Percentiles rank a stretch among this genome's conserved stretches.
phyloP scores from a whole-genome alignment of 108 stramenopile genomes.

The Bacterosira constricta region DNA sequence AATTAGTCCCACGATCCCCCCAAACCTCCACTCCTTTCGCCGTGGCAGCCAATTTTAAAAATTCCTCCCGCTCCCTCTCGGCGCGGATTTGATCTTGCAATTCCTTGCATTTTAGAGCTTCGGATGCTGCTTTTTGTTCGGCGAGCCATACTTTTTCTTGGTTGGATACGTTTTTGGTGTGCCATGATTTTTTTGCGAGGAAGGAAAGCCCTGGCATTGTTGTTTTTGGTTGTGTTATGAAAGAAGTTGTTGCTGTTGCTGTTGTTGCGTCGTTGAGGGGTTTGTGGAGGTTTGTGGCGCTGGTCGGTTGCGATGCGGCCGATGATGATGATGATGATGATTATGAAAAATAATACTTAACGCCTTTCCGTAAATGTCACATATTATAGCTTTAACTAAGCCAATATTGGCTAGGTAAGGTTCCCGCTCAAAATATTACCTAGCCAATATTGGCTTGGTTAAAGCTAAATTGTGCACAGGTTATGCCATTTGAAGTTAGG shows the following conservation, averaged over 20 bases:
- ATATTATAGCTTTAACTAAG: too few species aligned
- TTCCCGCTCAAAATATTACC: too few species aligned
- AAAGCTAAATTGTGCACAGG: too few species aligned
- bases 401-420: too few species aligned
- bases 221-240: too few species aligned
- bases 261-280: too few species aligned
- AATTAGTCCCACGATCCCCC: slow-evolving; percentile 88
- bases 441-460: too few species aligned
- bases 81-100: slow-evolving; percentile 89
- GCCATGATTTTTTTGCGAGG: slow-evolving; percentile 95
- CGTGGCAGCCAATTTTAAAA: slow-evolving; percentile 58
- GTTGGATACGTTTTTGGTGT: slow-evolving; percentile 90
- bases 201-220: slow-evolving; percentile 84
- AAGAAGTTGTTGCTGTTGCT: too few species aligned
- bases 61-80: slow-evolving; percentile 92
- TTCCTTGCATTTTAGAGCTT: slow-evolving; percentile 81
- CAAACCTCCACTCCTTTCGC: slow-evolving; percentile 11
- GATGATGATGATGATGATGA: neutral
- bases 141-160: slow-evolving; percentile 96
- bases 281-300: too few species aligned
- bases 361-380: too few species aligned
- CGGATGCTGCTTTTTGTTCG: slow-evolving; percentile 87
- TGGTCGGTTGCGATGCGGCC: neutral
- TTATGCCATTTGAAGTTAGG: too few species aligned
- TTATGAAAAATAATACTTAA: too few species aligned